These are phyloP conservation scores for Penicillium frequentans DNA, from an alignment of 2,329 filamentous ascomycete genomes.

Conservation along the genomic window DNA sequence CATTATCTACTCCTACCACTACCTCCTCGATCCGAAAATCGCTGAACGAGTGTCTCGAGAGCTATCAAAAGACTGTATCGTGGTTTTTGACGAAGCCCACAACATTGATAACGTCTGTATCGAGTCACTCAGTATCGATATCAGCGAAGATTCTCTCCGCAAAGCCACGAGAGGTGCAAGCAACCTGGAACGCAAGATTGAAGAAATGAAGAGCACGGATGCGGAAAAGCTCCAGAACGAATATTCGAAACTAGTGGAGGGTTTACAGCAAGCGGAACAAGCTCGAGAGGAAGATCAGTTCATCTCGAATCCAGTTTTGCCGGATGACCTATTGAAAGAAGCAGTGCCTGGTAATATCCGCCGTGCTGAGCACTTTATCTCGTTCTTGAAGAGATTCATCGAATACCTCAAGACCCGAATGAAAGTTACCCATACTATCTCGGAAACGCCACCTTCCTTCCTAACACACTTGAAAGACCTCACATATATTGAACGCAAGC, in stretches of 20 bases:
- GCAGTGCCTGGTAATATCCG: conserved; percentile 96
- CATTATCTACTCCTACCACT: conserved; percentile 99
- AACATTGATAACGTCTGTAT: conserved; percentile 99
- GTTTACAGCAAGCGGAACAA: conserved; percentile 82
- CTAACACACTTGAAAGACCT: conserved; percentile 89
- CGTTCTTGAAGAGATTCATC: conserved; percentile 93
- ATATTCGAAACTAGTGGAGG: conserved; percentile 92
- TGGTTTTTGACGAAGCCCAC: conserved; percentile 98
- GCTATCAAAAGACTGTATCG: conserved; percentile 95
- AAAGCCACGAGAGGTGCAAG: conserved; percentile 88
- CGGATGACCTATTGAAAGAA: conserved; percentile 91
- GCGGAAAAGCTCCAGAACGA: conserved; percentile 92
- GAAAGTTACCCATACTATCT: conserved; percentile 97
- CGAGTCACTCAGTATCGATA: conserved; percentile 91
- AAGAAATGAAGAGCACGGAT: conserved; percentile 93
- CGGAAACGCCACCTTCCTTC: conserved; percentile 93
- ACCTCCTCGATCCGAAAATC: conserved; percentile 95
- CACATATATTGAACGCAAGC: conserved; percentile 97
- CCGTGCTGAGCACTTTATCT: conserved; percentile 91
- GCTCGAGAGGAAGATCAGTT: conserved; percentile 91
- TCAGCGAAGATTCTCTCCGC: conserved; percentile 90
- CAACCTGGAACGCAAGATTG: conserved; percentile 87
- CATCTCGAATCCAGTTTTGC: conserved; percentile 92
- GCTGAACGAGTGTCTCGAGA: conserved; percentile 93
- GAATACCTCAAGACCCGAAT: conserved; percentile 97